Conservation (phyloP, 768 basidiomycete species). For the Boletellus emodensis region DNA sequence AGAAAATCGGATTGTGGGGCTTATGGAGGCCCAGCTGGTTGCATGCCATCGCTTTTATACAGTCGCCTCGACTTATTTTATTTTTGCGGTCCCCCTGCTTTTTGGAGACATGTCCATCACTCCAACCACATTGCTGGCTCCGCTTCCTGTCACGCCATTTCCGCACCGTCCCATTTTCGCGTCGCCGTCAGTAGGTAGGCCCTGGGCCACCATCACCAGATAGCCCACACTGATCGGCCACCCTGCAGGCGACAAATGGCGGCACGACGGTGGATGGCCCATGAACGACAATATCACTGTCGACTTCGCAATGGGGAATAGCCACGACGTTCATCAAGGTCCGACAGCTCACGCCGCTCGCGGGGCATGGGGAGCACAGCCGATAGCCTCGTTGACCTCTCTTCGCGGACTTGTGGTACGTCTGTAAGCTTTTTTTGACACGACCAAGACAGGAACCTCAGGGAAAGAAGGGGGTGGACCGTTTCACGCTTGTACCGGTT, state of each 20-base stretch:
- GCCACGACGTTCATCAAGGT: slow-evolving; percentile 8
- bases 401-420: neutral
- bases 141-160: slow-evolving; percentile 20
- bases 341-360: slow-evolving; percentile 14
- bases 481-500: slow-evolving; percentile 13
- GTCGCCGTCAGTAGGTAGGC: too few relatives aligned
- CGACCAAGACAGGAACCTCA: slow-evolving; percentile 22
- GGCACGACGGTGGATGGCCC: slow-evolving; percentile 10
- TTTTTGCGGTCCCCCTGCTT: neutral
- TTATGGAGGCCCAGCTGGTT: neutral
- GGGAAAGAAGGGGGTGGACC: slow-evolving; percentile 14
- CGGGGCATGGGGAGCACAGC: slow-evolving; percentile 20
- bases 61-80: slow-evolving; percentile 3
- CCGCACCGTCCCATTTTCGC: slow-evolving; percentile 10
- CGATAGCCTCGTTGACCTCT: slow-evolving; percentile 19
- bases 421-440: slow-evolving; percentile 8
- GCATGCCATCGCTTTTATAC: slow-evolving; percentile 21
- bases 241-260: slow-evolving; percentile 24
- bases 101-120: slow-evolving; percentile 10
- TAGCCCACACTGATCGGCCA: slow-evolving; percentile 20
- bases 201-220: slow-evolving; percentile 16
- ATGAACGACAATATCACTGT: slow-evolving; percentile 20
- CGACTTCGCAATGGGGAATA: slow-evolving; percentile 13
- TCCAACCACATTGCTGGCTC: slow-evolving; percentile 7
- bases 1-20: slow-evolving; percentile 15